These are phyloP conservation scores for Pseudocercospora eumusae DNA, from an alignment of 2,329 filamentous ascomycete genomes.

Conservation along the genomic window DNA sequence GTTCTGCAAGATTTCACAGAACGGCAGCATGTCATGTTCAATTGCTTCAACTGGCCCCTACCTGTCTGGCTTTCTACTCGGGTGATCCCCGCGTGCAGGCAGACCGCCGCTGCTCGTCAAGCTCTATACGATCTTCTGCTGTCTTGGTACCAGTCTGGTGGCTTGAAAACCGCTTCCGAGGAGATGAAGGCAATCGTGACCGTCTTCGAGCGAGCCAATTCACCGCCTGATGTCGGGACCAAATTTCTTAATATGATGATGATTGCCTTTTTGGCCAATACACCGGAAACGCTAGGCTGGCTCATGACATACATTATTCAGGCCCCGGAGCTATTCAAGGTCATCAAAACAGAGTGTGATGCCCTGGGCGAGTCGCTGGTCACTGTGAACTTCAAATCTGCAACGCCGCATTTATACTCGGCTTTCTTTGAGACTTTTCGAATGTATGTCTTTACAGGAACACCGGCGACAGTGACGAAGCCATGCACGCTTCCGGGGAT, in stretches of 20 bases:
- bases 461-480: constrained; percentile 14
- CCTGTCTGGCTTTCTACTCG: constrained; percentile 10
- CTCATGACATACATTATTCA: constrained; percentile 12
- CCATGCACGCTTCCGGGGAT: constrained; percentile 16
- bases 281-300: constrained; percentile 16
- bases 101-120: constrained; percentile 5
- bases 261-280: constrained; percentile 16
- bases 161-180: constrained; percentile 5
- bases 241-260: constrained; percentile 21
- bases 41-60: constrained; percentile 14
- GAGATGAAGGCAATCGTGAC: constrained; percentile 8
- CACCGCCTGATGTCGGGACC: constrained; percentile 11
- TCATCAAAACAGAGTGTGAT: constrained; percentile 16
- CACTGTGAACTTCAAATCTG: constrained; percentile 12
- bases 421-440: constrained; percentile 19
- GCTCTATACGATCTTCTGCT: constrained; percentile 5
- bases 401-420: constrained; percentile 15
- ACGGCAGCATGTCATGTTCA: constrained; percentile 14
- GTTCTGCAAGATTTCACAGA: constrained; percentile 15
- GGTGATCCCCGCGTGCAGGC: neutral
- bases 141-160: constrained; percentile 13
- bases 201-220: constrained; percentile 12
- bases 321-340: constrained; percentile 11
- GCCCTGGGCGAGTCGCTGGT: constrained; percentile 8
- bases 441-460: constrained; percentile 17